Evolutionary conservation across 371 early-diverging fungal genomes (phyloP), one percentile per base, ranked within the genome.

Genomic region (Gilbertella persicaria): DNA sequence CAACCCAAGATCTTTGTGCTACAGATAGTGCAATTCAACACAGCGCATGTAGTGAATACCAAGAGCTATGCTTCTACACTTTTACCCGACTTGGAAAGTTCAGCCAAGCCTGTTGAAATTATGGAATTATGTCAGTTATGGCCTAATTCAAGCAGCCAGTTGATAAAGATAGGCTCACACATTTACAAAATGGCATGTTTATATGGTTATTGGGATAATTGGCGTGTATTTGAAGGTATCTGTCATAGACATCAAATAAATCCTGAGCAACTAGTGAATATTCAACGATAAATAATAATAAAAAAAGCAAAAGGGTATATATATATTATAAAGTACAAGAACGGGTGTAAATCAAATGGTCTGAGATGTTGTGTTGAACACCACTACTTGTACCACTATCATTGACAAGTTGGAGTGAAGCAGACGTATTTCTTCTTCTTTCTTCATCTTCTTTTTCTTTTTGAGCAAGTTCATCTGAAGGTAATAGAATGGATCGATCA

Each of bases 151-250:
- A 47, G 43, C 24, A 48, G 43, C 2, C 60, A 55, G 14, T 39
- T 71, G 0, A 29, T 10, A 8, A 41, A 26, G 9, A 23, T 67
- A 14, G 72, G 67, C 9, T 35, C 44, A 9, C 57, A 66, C 21
- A 58, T 67, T 8, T 66, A 75, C 37, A 41, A 62, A 2, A 58
- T 64, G 17, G 72, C 68, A 0, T 36, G 48, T 7, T 21, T 71
- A 4, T 75, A 75, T 46, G 76, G 70, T 0, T 75, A 75, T 52
- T 71, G 72, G 72, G 69, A 67, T 44, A 49, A 69, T 33, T 75
- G 72, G 72, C 56, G 64, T 13, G 58, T 75, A 4, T 57, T 71
- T 25, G 70, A 69, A 36, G 72, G 70, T 24, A 71, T 75, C 25
- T 75, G 72, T 46, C 38, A 54, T 14, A 60, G 66, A 21, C 65